Evolutionary conservation across 2,329 filamentous ascomycete species (phyloP).

Genomic region (Rhynchosporium agropyri): DNA sequence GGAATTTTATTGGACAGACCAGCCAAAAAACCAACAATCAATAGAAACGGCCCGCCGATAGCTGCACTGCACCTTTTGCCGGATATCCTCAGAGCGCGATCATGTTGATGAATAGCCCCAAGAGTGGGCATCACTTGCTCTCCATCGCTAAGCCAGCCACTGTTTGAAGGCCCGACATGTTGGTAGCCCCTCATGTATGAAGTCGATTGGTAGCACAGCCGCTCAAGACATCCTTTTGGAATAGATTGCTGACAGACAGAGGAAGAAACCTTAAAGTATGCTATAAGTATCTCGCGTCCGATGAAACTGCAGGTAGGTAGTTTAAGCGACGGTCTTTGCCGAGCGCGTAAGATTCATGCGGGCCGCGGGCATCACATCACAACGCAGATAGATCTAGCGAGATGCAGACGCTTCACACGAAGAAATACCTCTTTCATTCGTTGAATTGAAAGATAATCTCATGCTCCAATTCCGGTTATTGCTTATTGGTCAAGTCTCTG

Average conservation of each 20-base stretch:
- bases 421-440: neutral
- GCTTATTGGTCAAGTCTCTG: neutral
- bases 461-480: neutral
- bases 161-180: slow-evolving; percentile 6
- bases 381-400: neutral
- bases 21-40: neutral
- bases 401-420: neutral
- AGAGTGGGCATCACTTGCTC: neutral
- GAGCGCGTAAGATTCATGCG: slow-evolving; percentile 3
- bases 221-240: neutral
- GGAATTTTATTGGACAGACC: neutral
- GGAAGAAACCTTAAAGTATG: neutral
- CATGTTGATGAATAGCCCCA: neutral
- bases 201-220: slow-evolving; percentile 5
- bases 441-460: neutral
- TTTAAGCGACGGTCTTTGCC: neutral
- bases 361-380: neutral
- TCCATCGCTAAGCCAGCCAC: slow-evolving; percentile 7
- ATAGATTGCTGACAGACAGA: neutral
- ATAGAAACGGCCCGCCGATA: neutral
- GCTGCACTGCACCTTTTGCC: neutral
- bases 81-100: neutral
- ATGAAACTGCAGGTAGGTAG: neutral
- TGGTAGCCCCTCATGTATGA: neutral
- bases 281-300: neutral